Evolutionary conservation across 2,329 filamentous ascomycete genomes (phyloP).

Genomic region (Zymoseptoria brevis): DNA sequence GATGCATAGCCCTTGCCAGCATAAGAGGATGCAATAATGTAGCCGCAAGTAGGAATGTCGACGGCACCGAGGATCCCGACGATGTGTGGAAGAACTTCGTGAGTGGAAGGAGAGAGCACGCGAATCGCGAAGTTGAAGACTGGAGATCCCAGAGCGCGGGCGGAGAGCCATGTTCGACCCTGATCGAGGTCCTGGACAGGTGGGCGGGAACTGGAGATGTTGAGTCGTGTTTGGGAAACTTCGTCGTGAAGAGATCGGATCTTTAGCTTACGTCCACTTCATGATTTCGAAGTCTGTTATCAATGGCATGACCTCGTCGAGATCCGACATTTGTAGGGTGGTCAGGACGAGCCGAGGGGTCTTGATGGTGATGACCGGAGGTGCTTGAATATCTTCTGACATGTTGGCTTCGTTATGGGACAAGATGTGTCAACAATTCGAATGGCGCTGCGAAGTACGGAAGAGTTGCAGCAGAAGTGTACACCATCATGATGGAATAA

Average conservation of each 20-base stretch:
- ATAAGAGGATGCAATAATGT: slow-evolving; percentile 10
- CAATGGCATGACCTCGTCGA: slow-evolving; percentile 35
- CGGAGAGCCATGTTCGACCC: slow-evolving; percentile 32
- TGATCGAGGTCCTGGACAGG: slow-evolving; percentile 13
- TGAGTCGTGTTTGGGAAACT: slow-evolving; percentile 28
- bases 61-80: slow-evolving; percentile 34
- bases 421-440: background rate
- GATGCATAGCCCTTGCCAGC: slow-evolving; percentile 37
- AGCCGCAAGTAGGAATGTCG: background rate
- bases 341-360: slow-evolving; percentile 14
- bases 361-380: slow-evolving; percentile 9
- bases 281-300: slow-evolving; percentile 55
- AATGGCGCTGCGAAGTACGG: too few relatives aligned
- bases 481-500: too few relatives aligned
- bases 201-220: slow-evolving; percentile 6
- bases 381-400: background rate
- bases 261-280: slow-evolving; percentile 45
- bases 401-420: background rate
- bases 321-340: slow-evolving; percentile 14
- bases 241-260: slow-evolving; percentile 39
- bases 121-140: slow-evolving; percentile 52
- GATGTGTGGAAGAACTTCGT: slow-evolving; percentile 50
- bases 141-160: slow-evolving; percentile 27
- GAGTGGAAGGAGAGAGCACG: slow-evolving; percentile 45
- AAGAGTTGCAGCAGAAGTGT: too few relatives aligned